These are phyloP conservation scores for Thermothielavioides terrestris DNA, from an alignment of 495 filamentous ascomycete genomes.

Conservation along the genomic window DNA sequence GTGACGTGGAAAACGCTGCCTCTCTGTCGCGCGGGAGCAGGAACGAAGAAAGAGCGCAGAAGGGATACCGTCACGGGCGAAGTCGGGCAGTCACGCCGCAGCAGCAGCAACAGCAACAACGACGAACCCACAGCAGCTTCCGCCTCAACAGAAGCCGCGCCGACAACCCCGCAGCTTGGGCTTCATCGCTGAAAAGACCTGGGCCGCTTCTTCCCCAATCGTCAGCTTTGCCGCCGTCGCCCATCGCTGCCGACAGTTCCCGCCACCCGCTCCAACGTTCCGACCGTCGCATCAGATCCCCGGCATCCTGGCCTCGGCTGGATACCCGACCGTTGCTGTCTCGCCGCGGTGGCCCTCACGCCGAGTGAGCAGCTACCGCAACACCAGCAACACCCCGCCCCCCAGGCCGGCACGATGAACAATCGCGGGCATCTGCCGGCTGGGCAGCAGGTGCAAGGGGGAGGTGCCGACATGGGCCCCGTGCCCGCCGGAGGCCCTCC, in stretches of 20 bases:
- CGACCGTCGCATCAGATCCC: constrained; percentile 4
- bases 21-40: too few species aligned
- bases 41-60: too few species aligned
- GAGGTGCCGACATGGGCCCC: constrained; percentile 35
- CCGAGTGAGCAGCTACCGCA: constrained; percentile 42
- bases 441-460: constrained; percentile 48
- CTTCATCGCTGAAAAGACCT: too few species aligned
- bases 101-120: too few species aligned
- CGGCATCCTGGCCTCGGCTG: constrained; percentile 6
- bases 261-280: not conserved
- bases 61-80: too few species aligned
- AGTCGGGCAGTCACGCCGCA: too few species aligned
- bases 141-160: too few species aligned
- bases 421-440: constrained; percentile 53
- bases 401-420: constrained; percentile 56
- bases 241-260: constrained; percentile 1
- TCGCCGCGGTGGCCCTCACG: constrained; percentile 34
- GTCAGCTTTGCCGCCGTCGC: too few species aligned
- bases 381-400: constrained; percentile 28
- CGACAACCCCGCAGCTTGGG: too few species aligned
- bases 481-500: constrained; percentile 20
- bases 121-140: too few species aligned
- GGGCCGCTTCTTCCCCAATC: too few species aligned
- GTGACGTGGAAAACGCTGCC: not conserved
- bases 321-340: not conserved